Base-by-base conservation (phyloP, 2,329 filamentous ascomycete species). In the Clarireedia monteithiana region DNA sequence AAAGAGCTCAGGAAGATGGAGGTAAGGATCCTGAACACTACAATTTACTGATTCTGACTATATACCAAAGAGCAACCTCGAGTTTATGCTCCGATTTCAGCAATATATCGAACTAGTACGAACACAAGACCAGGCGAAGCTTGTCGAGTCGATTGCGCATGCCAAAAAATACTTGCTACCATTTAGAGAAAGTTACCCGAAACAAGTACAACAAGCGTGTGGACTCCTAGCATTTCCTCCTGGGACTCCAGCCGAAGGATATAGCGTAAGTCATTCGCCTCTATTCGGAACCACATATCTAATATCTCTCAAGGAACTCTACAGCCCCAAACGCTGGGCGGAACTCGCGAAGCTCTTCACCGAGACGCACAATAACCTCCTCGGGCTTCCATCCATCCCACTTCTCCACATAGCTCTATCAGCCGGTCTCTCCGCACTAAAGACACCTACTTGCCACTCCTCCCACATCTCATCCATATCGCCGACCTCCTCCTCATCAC, bases 51-150 rank as follows among this genome's bases (percentile, higher is more conserved):
- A 10, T 24, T 30, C 30, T 56, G 42, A 51, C 34, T 5, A 1
- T 23, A 12, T 15, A 56, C 30, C 9, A 12, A 64, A 90, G 79
- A 90, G 86, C 66, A 88, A 87, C 62, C 80, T 99, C 15, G 94
- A 99, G 71, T 95, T 96, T 67, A 89, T 95, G 77, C 80, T 99
- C 45, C 85, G 94, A 12, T 79, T 95, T 65, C 94, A 99, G 71
- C 91, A 97, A 70, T 97, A 91, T 70, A 91, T 97, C 64, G 94
- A 97, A 72, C 78, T 97, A 59, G 83, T 95, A 58, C 80, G 92
- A 58, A 82, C 78, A 40, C 81, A 81, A 53, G 77, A 84, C 4
- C 75, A 79, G 24, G 69, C 74, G 6, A 90, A 86, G 67, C 76
- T 88, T 46, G 72, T 84, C 48, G 91, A 96, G 60, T 91, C 91